Base-by-base conservation (phyloP, 2,329 filamentous ascomycete genomes). In the Ophiosphaerella herpotricha region DNA sequence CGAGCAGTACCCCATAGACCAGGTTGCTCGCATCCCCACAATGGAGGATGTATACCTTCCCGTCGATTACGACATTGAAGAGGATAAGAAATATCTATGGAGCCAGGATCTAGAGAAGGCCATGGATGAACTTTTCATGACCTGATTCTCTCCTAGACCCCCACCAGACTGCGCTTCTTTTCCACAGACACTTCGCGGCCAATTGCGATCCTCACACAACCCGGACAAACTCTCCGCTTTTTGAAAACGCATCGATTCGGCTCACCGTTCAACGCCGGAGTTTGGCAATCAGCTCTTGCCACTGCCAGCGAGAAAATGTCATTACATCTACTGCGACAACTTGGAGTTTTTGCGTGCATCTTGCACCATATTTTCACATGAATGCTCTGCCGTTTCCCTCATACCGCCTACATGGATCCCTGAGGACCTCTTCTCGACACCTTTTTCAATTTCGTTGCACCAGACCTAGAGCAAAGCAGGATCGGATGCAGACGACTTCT, bases 1-100 rank as follows among this genome's bases (percentile, higher is more conserved):
- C 16, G 63, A 67, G 36, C 70, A 72, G 47, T 74, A 73, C 29
- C 49, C 61, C 2, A 60, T 79, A 1, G 77, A 80, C 32, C 64
- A 75, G 34, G 64, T 73, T 12, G 58, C 61, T 31, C 58, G 60
- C 24, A 63, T 74, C 21, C 72, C 72, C 0, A 70, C 67, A 4
- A 66, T 72, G 61, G 66, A 74, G 39, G 72, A 75, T 26, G 56
- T 74, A 21, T 68, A 69, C 32, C 64, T 72, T 14, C 72, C 72
- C 1, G 67, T 74, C 7, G 70, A 73, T 18, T 68, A 74, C 41
- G 23, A 59, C 37, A 68, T 70, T 35, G 66, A 68, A 13, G 57
- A 65, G 4, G 60, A 64, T 34, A 66, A 62, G 34, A 54, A 59
- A 29, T 55, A 60, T 14, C 57, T 71, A 5, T 58, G 70, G 49